A percentile compares a stretch with the other conserved stretches of the same genome.
Conservation (phyloP, 805 yeast species). For the Candida caryicola region DNA sequence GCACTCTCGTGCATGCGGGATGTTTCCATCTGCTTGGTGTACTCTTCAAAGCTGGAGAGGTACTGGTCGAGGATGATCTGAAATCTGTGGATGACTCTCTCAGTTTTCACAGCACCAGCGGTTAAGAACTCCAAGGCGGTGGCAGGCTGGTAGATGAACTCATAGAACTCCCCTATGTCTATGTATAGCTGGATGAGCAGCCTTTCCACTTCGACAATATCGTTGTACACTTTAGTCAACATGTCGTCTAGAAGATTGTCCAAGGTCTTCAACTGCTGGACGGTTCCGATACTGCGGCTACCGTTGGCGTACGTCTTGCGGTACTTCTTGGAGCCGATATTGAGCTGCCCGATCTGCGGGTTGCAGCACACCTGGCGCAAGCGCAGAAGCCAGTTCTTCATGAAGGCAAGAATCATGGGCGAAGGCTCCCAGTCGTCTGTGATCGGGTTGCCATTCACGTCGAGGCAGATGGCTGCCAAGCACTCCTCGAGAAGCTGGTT, state of each 20-base stretch:
- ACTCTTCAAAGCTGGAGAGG: slow-evolving; percentile 13
- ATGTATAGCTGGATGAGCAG: slow-evolving; percentile 43
- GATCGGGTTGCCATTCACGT: slow-evolving; percentile 50
- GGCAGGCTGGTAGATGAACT: slow-evolving; percentile 50
- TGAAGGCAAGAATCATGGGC: slow-evolving; percentile 35
- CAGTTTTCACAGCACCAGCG: slow-evolving; percentile 32
- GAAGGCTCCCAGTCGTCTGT: slow-evolving; percentile 50
- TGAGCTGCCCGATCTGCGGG: slow-evolving; percentile 50
- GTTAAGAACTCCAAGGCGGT: slow-evolving; percentile 50
- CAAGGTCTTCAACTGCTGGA: slow-evolving; percentile 42
- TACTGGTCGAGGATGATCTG: slow-evolving; percentile 9
- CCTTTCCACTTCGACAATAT: slow-evolving; percentile 49
- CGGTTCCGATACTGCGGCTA: slow-evolving; percentile 16
- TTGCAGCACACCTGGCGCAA: slow-evolving; percentile 83
- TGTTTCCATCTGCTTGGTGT: slow-evolving; percentile 13
- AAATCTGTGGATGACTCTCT: slow-evolving; percentile 23
- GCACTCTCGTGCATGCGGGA: neutral
- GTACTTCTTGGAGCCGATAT: slow-evolving; percentile 22
- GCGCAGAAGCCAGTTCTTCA: slow-evolving; percentile 67
- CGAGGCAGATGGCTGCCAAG: slow-evolving; percentile 51
- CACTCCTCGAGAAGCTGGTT: slow-evolving; percentile 62
- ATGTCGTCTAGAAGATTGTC: slow-evolving; percentile 68
- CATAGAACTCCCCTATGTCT: slow-evolving; percentile 68
- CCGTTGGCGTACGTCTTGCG: slow-evolving; percentile 15
- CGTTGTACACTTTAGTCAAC: slow-evolving; percentile 53